phyloP scores from a whole-genome alignment of 768 basidiomycete species.

The Tricholoma bakamatsutake region DNA sequence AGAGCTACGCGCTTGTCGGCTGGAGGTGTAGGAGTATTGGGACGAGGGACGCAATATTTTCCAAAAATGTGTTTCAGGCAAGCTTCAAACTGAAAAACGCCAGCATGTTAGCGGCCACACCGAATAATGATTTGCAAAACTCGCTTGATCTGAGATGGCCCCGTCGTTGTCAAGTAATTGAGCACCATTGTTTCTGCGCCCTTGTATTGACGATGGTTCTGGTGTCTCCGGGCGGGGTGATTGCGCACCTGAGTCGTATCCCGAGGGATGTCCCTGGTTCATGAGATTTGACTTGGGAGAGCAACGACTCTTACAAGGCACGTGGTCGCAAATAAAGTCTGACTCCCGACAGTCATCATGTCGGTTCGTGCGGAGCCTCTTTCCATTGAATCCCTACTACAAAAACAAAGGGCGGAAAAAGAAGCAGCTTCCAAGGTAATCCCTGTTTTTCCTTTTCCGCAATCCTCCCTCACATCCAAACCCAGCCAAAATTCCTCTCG shows the following conservation, averaged over 20 bases:
- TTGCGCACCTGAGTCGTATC: slow-evolving; percentile 25
- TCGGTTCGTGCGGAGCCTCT: slow-evolving; percentile 58
- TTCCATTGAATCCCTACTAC: slow-evolving; percentile 82
- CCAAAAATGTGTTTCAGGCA: slow-evolving; percentile 75
- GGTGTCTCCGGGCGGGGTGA: slow-evolving; percentile 56
- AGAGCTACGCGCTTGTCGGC: slow-evolving; percentile 25
- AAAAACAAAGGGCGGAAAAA: slow-evolving; percentile 83
- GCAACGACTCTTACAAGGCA: neutral
- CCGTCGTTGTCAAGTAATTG: slow-evolving; percentile 70
- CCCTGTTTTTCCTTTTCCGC: neutral
- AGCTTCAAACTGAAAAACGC: slow-evolving; percentile 46
- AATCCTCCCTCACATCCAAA: neutral
- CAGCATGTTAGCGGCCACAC: neutral
- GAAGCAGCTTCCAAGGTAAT: slow-evolving; percentile 87
- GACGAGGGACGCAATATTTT: slow-evolving; percentile 61
- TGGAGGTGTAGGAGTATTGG: slow-evolving; percentile 11
- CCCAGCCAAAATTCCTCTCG: slow-evolving; percentile 88
- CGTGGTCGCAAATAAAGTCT: neutral
- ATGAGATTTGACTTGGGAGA: neutral
- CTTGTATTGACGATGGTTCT: slow-evolving; percentile 56
- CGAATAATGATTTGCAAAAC: slow-evolving; percentile 6
- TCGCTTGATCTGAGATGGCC: slow-evolving; percentile 56
- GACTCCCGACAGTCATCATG: slow-evolving; percentile 10
- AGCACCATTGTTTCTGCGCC: slow-evolving; percentile 46
- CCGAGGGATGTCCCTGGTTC: slow-evolving; percentile 4